Conservation (phyloP, 1,139 yeast species). For the Starmera stellimalicola region DNA sequence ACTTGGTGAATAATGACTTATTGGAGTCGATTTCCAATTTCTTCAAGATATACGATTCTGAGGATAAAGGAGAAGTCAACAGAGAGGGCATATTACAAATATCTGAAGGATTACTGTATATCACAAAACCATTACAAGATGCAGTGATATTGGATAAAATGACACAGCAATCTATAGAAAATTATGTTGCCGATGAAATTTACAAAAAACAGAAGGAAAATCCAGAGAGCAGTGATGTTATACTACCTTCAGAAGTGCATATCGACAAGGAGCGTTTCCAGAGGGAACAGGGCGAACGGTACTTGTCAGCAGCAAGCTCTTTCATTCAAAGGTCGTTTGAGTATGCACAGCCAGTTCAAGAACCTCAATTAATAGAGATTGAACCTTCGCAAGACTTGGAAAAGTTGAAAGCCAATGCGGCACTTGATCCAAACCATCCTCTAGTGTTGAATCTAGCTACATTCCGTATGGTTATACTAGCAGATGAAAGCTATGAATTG, state of each 20-base stretch:
- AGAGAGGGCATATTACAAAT: slow-evolving; percentile 74
- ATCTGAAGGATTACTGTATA: slow-evolving; percentile 76
- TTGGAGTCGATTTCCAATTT: slow-evolving; percentile 75
- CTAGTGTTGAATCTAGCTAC: slow-evolving; percentile 75
- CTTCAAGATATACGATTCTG: slow-evolving; percentile 62
- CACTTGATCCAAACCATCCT: slow-evolving; percentile 73
- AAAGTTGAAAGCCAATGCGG: slow-evolving; percentile 54
- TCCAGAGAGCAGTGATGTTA: slow-evolving; percentile 28
- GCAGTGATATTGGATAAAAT: slow-evolving; percentile 51
- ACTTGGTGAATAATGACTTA: slow-evolving; percentile 60
- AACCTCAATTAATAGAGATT: slow-evolving; percentile 30
- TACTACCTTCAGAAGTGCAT: slow-evolving; percentile 48
- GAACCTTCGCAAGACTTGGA: slow-evolving; percentile 16
- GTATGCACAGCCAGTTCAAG: slow-evolving; percentile 71
- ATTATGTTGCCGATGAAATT: slow-evolving; percentile 54
- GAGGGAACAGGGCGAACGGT: slow-evolving; percentile 69
- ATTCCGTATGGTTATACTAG: slow-evolving; percentile 88
- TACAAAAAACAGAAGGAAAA: slow-evolving; percentile 23
- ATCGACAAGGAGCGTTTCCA: slow-evolving; percentile 56
- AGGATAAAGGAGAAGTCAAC: slow-evolving; percentile 53
- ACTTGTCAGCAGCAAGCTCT: slow-evolving; percentile 76
- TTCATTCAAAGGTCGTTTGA: slow-evolving; percentile 86
- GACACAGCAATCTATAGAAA: slow-evolving; percentile 53
- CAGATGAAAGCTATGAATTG: slow-evolving; percentile 87
- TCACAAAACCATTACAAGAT: slow-evolving; percentile 79